Evolutionary conservation across 1,139 yeast genomes (phyloP), one percentile per base, ranked within the genome.

Genomic region (Kodamaea plutei): DNA sequence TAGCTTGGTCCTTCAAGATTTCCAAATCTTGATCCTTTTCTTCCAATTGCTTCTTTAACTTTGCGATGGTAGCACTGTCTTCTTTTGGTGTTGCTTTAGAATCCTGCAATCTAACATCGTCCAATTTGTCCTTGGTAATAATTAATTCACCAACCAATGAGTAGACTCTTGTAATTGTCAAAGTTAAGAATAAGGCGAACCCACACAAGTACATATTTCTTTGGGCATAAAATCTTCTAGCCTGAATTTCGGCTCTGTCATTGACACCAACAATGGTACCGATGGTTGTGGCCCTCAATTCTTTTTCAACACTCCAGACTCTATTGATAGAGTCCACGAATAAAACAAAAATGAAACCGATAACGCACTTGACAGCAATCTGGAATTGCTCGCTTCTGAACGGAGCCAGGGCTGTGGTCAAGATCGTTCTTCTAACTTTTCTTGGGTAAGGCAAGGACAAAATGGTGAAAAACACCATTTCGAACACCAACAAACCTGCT

Each of bases 171-270:
- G 82, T 79, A 47, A 89, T 76, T 37, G 88, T 82, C 50, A 88
- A 69, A 2, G 96, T 84, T 52, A 91, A 68, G 57, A 93, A 93
- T 56, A 93, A 71, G 3, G 97, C 88, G 61, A 89, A 88, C 2
- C 99, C 99, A 48, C 96, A 87, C 38, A 93, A 73, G 52, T 93
- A 93, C 84, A 89, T 80, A 67, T 93, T 93, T 64, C 99, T 79
- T 65, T 93, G 98, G 13, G 96, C 87, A 52, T 89, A 88, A 60
- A 93, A 93, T 52, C 89, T 74, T 58, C 96, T 77, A 14, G 96
- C 89, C 56, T 83, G 93, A 39, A 82, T 68, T 47, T 87, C 96
- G 6, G 87, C 64, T 35, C 95, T 69, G 47, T 84, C 89, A 41
- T 62, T 65, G 37, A 68, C 39, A 18, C 50, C 40, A 12, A 50